Evolutionary conservation across 1,139 yeast genomes (phyloP), one percentile per base, ranked within the genome.

Genomic region (Geotrichum reessii): DNA sequence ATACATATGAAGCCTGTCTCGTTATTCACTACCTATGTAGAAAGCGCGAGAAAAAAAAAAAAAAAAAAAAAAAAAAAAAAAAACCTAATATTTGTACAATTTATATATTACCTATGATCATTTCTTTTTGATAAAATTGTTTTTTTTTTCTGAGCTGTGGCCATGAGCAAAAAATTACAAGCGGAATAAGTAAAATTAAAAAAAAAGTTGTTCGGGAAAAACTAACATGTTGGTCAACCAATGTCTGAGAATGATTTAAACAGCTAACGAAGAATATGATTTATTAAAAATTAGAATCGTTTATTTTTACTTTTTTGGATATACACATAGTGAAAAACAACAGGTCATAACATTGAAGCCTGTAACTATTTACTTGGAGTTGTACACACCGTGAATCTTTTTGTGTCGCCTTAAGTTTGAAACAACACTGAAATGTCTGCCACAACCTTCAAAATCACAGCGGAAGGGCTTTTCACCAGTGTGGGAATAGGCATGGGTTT

Each of bases 381-480:
- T 37, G 42, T 14, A 37, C 42, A 37, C 42, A 37, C 52, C 56
- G 67, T 87, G 95, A 50, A 86, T 75, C 70, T 82, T 83, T 66
- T 80, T 80, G 71, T 90, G 96, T 64, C 97, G 76, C 8, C 89
- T 79, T 84, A 90, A 82, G 71, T 90, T 90, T 33, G 91, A 84
- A 61, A 88, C 82, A 21, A 90, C 96, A 33, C 85, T 80, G 71
- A 90, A 90, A 17, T 78, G 68, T 63, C 86, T 81, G 1, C 84
- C 85, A 71, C 97, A 90, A 27, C 80, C 80, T 0, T 74, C 75
- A 80, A 84, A 82, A 11, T 81, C 81, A 69, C 97, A 90, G 61
- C 74, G 74, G 73, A 81, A 87, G 27, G 93, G 89, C 70, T 86
- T 87, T 68, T 86, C 93, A 4, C 96, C 96, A 0, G 96, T 88